Percentiles rank a stretch among this genome's conserved stretches.
Evolutionary conservation across 208 protist species (phyloP).

Genomic region (Acanthamoeba castellanii): DNA sequence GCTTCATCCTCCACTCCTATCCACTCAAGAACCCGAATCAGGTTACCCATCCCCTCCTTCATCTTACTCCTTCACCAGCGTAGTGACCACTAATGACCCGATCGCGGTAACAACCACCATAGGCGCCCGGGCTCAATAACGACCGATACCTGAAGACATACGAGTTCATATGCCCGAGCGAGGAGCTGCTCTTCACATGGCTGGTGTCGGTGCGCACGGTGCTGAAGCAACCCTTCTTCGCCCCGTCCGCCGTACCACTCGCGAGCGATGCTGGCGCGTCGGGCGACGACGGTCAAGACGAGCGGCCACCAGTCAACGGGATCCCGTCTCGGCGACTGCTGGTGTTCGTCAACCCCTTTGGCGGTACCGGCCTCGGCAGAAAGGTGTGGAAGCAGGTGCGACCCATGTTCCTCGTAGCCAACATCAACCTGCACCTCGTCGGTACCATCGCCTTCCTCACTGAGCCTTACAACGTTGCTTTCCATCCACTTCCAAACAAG

Average conservation of each 20-base stretch:
- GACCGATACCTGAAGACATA: slow-evolving; percentile 35
- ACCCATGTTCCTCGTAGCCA: slow-evolving; percentile 34
- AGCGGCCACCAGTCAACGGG: background rate
- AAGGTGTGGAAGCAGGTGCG: slow-evolving; percentile 53
- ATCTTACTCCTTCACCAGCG: background rate
- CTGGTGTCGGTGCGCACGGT: background rate
- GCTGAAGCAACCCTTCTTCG: slow-evolving; percentile 10
- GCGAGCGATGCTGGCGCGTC: no score
- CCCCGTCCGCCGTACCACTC: background rate
- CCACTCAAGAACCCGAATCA: slow-evolving; percentile 26
- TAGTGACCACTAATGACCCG: background rate
- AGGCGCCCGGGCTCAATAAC: slow-evolving; percentile 1
- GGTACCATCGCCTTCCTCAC: background rate
- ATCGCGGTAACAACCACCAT: no score
- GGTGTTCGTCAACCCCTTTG: slow-evolving; percentile 63
- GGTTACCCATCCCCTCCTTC: background rate
- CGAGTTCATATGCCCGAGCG: slow-evolving; percentile 20
- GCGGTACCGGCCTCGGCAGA: background rate
- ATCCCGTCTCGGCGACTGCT: background rate
- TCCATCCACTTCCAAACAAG: background rate
- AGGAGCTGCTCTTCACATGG: background rate
- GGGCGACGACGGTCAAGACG: background rate
- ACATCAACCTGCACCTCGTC: slow-evolving; percentile 14
- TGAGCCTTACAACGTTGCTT: background rate
- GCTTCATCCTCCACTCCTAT: slow-evolving; percentile 41